Base-by-base conservation (phyloP, 768 basidiomycete genomes). In the Amanita subjunquillea region DNA sequence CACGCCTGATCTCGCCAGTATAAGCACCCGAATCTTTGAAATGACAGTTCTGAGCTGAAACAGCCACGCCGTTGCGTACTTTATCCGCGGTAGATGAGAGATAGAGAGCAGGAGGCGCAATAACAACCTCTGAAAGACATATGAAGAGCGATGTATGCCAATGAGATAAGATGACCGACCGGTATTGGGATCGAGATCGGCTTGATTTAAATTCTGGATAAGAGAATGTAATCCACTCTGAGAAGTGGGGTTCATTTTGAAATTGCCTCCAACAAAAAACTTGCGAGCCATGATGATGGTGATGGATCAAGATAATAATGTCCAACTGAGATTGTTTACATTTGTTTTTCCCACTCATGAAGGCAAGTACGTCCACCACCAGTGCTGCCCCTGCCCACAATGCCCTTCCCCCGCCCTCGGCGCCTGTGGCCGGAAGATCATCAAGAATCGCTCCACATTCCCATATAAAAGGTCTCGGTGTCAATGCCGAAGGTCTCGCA, bases 181-280 rank as follows among this genome's bases (percentile, higher is more conserved):
- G 50, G 86, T 84, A 36, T 75, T 65, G 22, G 80, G 72, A 65
- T 95, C 90, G 48, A 98, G 70, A 48, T 80, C 72, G 49, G 91
- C 91, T 3, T 80, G 69, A 72, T 96, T 96, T 50, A 99, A 71
- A 46, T 73, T 64, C 48, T 79, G 68, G 59, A 90, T 69, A 62
- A 99, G 78, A 41, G 72, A 69, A 57, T 71, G 71, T 67, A 87
- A 85, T 59, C 81, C 76, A 57, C 76, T 75, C 57, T 73, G 73
- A 36, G 83, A 78, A 54, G 73, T 72, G 27, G 88, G 88, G 74
- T 97, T 95, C 85, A 98, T 85, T 77, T 97, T 99, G 82, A 95
- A 97, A 79, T 98, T 97, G 29, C 93, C 91, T 57, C 95, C 95
- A 61, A 90, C 92, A 65, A 96, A 94, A 74, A 94, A 95, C 67